Percentiles rank a stretch among this genome's conserved stretches.
Conservation (phyloP, 2,329 filamentous ascomycete genomes). For the Xylaria hypoxylon region DNA sequence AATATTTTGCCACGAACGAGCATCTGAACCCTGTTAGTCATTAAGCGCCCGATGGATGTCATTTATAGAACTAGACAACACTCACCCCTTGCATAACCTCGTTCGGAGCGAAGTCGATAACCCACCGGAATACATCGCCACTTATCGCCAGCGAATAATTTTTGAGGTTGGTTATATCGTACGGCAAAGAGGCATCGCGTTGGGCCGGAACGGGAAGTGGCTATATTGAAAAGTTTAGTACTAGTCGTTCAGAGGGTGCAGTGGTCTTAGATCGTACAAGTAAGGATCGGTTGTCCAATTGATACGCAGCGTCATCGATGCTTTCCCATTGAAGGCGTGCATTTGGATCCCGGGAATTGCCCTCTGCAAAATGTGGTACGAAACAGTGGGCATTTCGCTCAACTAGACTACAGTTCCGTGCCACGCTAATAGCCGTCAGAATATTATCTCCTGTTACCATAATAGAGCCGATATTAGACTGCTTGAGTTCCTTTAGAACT, state of each 20-base stretch:
- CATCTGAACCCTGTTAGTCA: conserved; percentile 69
- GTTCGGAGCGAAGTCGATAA: conserved; percentile 89
- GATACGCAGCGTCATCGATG: conserved; percentile 85
- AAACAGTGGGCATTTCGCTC: conserved; percentile 88
- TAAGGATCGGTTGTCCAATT: conserved; percentile 82
- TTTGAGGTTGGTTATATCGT: conserved; percentile 81
- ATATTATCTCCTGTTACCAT: conserved; percentile 99
- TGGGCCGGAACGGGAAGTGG: conserved; percentile 78
- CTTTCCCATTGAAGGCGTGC: conserved; percentile 89
- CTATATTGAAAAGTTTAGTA: conserved; percentile 53
- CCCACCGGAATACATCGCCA: conserved; percentile 96
- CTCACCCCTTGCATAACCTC: conserved; percentile 77
- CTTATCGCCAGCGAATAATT: conserved; percentile 92
- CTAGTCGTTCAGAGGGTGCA: not conserved
- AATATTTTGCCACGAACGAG: conserved; percentile 93
- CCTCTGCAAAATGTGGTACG: conserved; percentile 86
- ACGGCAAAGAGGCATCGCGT: conserved; percentile 84
- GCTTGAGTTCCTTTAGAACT: conserved; percentile 83
- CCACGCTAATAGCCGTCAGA: conserved; percentile 94
- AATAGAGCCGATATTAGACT: conserved; percentile 86
- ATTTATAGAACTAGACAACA: conserved; percentile 30
- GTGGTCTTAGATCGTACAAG: conserved; percentile 60
- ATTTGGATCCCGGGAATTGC: conserved; percentile 77
- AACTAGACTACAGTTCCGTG: conserved; percentile 87
- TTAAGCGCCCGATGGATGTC: not conserved